These are phyloP conservation scores for Aspergillus spinulosporus DNA, from an alignment of 2,329 filamentous ascomycete species.

Conservation along the genomic window DNA sequence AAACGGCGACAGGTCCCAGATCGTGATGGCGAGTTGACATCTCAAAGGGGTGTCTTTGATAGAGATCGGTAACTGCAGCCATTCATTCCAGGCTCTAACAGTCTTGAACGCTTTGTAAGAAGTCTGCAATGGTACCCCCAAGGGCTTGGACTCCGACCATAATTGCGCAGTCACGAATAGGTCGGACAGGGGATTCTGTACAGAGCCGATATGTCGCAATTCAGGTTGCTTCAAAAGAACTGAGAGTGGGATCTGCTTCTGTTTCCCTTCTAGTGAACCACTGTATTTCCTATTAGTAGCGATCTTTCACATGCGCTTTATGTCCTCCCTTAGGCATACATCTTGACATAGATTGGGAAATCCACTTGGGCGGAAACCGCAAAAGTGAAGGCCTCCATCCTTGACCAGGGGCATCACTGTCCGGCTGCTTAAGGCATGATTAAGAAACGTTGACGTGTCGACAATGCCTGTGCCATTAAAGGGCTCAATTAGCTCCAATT, in stretches of 20 bases:
- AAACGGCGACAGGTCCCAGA: slow-evolving; percentile 89
- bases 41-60: slow-evolving; percentile 80
- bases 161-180: slow-evolving; percentile 91
- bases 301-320: background rate
- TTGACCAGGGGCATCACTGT: slow-evolving; percentile 16
- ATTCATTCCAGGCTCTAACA: slow-evolving; percentile 81
- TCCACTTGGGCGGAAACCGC: slow-evolving; percentile 83
- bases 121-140: slow-evolving; percentile 89
- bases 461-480: background rate
- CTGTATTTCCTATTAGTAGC: slow-evolving; percentile 43
- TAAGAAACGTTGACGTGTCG: background rate
- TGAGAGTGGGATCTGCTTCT: slow-evolving; percentile 72
- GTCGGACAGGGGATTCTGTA: slow-evolving; percentile 78
- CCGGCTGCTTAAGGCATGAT: slow-evolving; percentile 15
- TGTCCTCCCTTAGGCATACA: slow-evolving; percentile 51
- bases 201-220: slow-evolving; percentile 83
- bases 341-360: slow-evolving; percentile 65
- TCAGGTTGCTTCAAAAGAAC: slow-evolving; percentile 76
- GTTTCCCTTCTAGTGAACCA: slow-evolving; percentile 74
- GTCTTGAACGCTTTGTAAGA: slow-evolving; percentile 87
- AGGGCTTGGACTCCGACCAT: slow-evolving; percentile 92
- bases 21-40: slow-evolving; percentile 82
- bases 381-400: slow-evolving; percentile 95
- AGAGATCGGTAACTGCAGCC: slow-evolving; percentile 82
- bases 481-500: slow-evolving; percentile 10